Conservation (phyloP, 164 flowering plant species). For the Sextonia rubra region DNA sequence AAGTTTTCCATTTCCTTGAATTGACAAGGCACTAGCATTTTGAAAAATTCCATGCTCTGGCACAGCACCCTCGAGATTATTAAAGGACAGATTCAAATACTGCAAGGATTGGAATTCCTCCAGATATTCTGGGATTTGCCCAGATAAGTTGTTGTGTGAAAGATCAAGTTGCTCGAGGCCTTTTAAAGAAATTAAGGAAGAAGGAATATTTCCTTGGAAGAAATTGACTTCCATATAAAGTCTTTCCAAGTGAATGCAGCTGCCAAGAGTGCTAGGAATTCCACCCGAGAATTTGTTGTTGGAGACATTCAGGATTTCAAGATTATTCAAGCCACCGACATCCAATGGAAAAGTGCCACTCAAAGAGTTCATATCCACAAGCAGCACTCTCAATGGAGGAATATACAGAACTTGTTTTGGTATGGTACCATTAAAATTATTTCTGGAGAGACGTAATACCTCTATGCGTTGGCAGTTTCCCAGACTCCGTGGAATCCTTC, state of each 20-base stretch:
- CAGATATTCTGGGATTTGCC: constrained; percentile 22
- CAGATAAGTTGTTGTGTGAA: constrained; percentile 28
- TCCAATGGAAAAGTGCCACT: constrained; percentile 21
- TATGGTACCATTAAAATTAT: constrained; percentile 6
- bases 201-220: constrained; percentile 26
- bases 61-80: constrained; percentile 34
- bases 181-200: constrained; percentile 13
- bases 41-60: constrained; percentile 30
- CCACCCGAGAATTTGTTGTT: constrained; percentile 23
- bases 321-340: constrained; percentile 17
- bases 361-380: constrained; percentile 12
- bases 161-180: constrained; percentile 17
- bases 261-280: constrained; percentile 21
- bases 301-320: constrained; percentile 14
- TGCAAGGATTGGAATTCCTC: constrained; percentile 4
- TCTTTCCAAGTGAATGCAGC: constrained; percentile 8
- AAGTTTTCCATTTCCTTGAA: constrained; percentile 2
- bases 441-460: constrained; percentile 1
- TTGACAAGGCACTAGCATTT: constrained; percentile 22
- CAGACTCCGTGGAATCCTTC: constrained; percentile 14
- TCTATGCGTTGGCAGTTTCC: constrained; percentile 1
- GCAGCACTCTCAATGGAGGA: neutral
- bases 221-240: constrained; percentile 21
- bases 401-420: neutral
- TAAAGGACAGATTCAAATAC: constrained; percentile 30